A percentile compares a stretch with the other conserved stretches of the same genome.
Conservation (phyloP, 2,329 filamentous ascomycete species). For the Huntiella abstrusa region DNA sequence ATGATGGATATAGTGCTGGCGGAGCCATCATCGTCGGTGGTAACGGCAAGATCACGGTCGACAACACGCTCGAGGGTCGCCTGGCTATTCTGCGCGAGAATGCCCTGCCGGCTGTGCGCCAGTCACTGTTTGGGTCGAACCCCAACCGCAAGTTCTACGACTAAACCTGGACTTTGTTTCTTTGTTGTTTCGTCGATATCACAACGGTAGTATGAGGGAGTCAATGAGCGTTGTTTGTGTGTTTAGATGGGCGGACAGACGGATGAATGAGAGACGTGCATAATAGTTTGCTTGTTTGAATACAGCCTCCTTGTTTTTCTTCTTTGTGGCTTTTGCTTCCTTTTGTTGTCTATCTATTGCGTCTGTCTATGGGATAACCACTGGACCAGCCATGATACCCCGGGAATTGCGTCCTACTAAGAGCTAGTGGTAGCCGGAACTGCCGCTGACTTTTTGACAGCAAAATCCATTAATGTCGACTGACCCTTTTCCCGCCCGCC, state of each 20-base stretch:
- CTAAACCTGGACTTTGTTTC: constrained; percentile 25
- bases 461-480: constrained; percentile 30
- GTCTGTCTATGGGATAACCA: too few relatives aligned
- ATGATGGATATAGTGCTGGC: constrained; percentile 43
- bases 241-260: too few relatives aligned
- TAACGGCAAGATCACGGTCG: constrained; percentile 87
- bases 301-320: not conserved
- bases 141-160: constrained; percentile 90
- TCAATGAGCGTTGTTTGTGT: too few relatives aligned
- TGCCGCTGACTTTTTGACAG: constrained; percentile 16
- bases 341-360: not conserved
- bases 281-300: not conserved
- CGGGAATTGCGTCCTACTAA: too few relatives aligned
- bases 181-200: too few relatives aligned
- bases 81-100: constrained; percentile 69
- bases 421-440: too few relatives aligned
- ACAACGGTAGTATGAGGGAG: too few relatives aligned
- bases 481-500: constrained; percentile 23
- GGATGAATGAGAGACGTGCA: too few relatives aligned
- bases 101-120: constrained; percentile 66
- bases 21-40: constrained; percentile 66
- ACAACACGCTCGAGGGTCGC: constrained; percentile 93
- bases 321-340: not conserved
- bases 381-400: too few relatives aligned
- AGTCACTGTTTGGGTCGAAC: constrained; percentile 84